Percentiles rank a stretch among this genome's conserved stretches.
Conservation (phyloP, 2,329 filamentous ascomycete species). For the Penicillium sp. region DNA sequence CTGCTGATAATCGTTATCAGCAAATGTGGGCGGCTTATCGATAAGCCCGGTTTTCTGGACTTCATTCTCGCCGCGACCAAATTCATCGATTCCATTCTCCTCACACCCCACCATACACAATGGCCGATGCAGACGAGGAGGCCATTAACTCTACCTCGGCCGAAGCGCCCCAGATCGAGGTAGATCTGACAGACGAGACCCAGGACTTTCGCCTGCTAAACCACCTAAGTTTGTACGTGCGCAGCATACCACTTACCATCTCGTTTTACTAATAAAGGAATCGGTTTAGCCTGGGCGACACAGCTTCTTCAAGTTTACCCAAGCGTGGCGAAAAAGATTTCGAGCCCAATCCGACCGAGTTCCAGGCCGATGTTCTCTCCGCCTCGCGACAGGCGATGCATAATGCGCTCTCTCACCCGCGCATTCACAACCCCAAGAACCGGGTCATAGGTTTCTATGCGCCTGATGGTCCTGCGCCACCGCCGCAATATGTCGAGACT, state of each 20-base stretch:
- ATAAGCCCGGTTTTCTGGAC: conserved; percentile 19
- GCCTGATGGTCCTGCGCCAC: conserved; percentile 50
- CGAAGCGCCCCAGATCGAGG: conserved; percentile 47
- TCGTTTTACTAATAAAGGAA: conserved; percentile 35
- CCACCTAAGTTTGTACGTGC: conserved; percentile 52
- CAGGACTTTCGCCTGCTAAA: conserved; percentile 81
- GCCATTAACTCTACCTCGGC: conserved; percentile 33
- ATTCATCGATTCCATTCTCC: not conserved
- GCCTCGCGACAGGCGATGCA: conserved; percentile 86
- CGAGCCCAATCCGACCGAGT: conserved; percentile 82
- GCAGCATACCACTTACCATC: not conserved
- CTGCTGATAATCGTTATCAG: not conserved
- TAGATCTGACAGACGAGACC: conserved; percentile 72
- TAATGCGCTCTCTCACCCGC: conserved; percentile 74
- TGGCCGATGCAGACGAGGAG: conserved; percentile 49
- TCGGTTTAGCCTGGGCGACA: conserved; percentile 31
- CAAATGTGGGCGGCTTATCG: conserved; percentile 18
- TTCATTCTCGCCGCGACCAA: not conserved
- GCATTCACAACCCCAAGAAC: conserved; percentile 69
- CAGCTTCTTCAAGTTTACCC: conserved; percentile 58
- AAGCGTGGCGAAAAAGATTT: conserved; percentile 97
- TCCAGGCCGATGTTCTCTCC: conserved; percentile 76
- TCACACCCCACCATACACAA: conserved; percentile 17
- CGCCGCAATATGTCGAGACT: conserved; percentile 14
- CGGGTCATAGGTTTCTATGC: conserved; percentile 73